These are phyloP conservation scores for Aspergillus diversus DNA, from an alignment of 495 filamentous ascomycete species.

Conservation along the genomic window DNA sequence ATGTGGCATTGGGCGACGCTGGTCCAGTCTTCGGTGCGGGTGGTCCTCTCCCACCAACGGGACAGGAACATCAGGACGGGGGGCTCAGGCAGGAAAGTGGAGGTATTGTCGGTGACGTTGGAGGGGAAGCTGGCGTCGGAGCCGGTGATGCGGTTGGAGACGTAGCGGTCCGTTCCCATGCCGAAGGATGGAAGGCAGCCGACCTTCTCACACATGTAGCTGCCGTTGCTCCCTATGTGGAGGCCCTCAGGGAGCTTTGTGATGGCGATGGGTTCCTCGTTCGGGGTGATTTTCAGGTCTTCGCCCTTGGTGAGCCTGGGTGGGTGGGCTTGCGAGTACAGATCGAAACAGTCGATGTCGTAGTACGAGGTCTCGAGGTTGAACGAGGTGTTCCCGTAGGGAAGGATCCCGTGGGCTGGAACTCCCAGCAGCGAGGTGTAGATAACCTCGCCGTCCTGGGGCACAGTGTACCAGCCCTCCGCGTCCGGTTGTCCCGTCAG, in stretches of 20 bases:
- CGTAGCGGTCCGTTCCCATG: neutral
- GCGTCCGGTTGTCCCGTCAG: neutral
- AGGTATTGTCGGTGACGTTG: conserved; percentile 2
- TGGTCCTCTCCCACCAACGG: neutral
- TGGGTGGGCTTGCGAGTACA: neutral
- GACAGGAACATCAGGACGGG: conserved; percentile 6
- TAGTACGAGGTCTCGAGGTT: conserved; percentile 5
- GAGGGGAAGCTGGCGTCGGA: neutral
- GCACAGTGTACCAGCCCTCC: neutral
- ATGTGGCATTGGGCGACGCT: conserved; percentile 4
- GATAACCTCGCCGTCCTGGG: neutral
- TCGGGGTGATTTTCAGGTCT: neutral
- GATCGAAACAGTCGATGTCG: conserved; percentile 8
- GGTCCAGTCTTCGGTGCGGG: neutral
- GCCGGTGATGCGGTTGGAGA: neutral
- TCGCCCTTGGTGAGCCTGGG: neutral
- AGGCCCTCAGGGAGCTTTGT: neutral
- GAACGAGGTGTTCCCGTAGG: neutral
- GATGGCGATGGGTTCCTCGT: neutral
- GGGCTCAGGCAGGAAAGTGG: neutral
- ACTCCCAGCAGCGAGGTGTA: neutral
- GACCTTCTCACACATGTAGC: neutral
- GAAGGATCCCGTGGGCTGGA: neutral
- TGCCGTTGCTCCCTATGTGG: neutral
- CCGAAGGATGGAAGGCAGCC: neutral